Conservation (phyloP, 2,329 filamentous ascomycete species). For the Xylaria sp. region DNA sequence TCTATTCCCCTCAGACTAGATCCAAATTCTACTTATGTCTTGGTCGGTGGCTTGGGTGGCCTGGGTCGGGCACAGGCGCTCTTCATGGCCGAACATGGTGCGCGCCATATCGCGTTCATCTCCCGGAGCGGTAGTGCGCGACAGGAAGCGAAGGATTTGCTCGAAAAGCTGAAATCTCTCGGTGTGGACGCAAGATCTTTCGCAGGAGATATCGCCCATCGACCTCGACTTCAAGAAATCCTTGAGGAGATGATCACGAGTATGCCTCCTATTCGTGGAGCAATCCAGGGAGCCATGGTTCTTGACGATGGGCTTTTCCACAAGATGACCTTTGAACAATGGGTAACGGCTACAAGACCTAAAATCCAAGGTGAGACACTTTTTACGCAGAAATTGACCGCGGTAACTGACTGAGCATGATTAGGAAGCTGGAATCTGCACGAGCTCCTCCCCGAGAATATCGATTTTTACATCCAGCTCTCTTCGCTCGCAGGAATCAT, state of each 20-base stretch:
- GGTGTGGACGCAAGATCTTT: conserved; percentile 15
- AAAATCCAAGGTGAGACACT: conserved; percentile 57
- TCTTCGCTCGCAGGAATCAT: conserved; percentile 48
- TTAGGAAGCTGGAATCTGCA: conserved; percentile 45
- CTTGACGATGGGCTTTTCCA: conserved; percentile 36
- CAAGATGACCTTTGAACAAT: conserved; percentile 48
- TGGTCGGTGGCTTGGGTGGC: conserved; percentile 27
- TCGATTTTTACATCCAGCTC: conserved; percentile 53
- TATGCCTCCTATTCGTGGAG: conserved; percentile 25
- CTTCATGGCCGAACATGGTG: conserved; percentile 23
- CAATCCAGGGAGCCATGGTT: conserved; percentile 29
- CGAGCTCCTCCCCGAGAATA: conserved; percentile 40
- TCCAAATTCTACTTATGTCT: conserved; percentile 23
- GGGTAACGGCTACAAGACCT: conserved; percentile 36
- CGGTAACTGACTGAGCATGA: conserved; percentile 2
- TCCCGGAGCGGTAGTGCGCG: conserved; percentile 16
- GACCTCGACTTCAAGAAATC: conserved; percentile 8
- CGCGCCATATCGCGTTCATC: conserved; percentile 23
- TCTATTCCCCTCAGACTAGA: conserved; percentile 13
- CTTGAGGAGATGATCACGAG: not conserved
- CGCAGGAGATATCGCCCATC: not conserved
- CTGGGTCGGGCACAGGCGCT: conserved; percentile 13
- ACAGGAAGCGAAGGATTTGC: conserved; percentile 15
- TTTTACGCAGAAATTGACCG: conserved; percentile 50
- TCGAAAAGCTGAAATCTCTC: not conserved